Conservation (phyloP, 208 protist genomes). For the Wallacemonas sp. region DNA sequence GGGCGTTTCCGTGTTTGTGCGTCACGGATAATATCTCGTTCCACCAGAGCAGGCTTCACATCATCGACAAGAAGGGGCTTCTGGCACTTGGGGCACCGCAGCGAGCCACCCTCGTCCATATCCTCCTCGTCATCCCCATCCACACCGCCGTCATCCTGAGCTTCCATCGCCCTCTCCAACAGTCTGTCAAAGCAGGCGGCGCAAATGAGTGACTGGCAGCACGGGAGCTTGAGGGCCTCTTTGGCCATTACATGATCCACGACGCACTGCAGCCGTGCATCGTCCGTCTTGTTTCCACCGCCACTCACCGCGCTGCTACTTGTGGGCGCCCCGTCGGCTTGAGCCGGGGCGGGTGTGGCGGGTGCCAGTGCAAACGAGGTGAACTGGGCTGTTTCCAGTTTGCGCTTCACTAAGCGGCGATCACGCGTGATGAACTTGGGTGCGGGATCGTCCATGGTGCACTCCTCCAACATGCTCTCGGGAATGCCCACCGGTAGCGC, state of each 20-base stretch:
- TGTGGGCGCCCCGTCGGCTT: conserved; percentile 1
- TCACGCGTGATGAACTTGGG: conserved; percentile 88
- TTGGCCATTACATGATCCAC: conserved; percentile 53
- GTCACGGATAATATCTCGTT: conserved; percentile 53
- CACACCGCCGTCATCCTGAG: conserved; percentile 10
- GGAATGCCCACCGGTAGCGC: conserved; percentile 84
- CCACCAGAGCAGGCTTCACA: conserved; percentile 49
- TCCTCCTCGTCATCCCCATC: conserved; percentile 14
- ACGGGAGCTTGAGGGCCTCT: conserved; percentile 71
- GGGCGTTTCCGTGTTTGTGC: conserved; percentile 1
- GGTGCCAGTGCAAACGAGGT: conserved; percentile 27
- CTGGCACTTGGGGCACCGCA: conserved; percentile 66
- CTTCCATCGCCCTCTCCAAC: conserved; percentile 51
- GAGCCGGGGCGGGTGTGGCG: background rate
- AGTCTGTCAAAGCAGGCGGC: conserved; percentile 60
- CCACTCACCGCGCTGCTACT: background rate
- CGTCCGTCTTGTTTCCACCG: no score
- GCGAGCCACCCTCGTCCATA: conserved; percentile 29
- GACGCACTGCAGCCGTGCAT: conserved; percentile 30
- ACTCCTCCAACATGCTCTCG: conserved; percentile 85
- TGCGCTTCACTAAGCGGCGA: conserved; percentile 74
- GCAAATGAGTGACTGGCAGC: conserved; percentile 67
- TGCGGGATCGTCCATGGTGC: conserved; percentile 85
- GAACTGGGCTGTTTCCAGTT: conserved; percentile 67
- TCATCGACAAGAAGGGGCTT: conserved; percentile 75